Conservation (phyloP, 441 rosid genomes). For the Gossypium schwendimanii region DNA sequence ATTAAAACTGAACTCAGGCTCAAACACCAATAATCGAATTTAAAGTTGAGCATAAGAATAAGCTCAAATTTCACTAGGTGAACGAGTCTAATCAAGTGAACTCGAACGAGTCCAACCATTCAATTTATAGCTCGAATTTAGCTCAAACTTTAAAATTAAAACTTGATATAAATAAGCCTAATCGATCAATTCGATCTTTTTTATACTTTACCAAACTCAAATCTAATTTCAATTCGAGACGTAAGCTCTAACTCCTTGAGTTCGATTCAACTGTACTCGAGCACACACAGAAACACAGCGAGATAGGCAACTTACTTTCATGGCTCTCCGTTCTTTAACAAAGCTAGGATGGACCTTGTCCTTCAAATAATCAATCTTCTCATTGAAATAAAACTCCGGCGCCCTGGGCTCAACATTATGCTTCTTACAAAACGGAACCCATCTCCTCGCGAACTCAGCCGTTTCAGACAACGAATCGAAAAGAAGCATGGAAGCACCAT, state of each 20-base stretch:
- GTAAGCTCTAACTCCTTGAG: background rate
- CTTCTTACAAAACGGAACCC: constrained; percentile 91
- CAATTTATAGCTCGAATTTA: background rate
- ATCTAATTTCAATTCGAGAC: background rate
- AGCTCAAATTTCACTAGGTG: background rate
- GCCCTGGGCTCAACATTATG: constrained; percentile 72
- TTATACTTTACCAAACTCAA: background rate
- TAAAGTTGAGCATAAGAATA: background rate
- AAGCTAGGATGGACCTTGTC: constrained; percentile 83
- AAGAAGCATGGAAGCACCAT: constrained; percentile 91
- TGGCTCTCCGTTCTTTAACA: constrained; percentile 90
- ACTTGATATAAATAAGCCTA: background rate
- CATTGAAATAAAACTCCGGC: constrained; percentile 82
- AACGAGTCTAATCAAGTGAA: background rate
- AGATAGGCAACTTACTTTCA: constrained; percentile 51
- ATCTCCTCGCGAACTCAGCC: constrained; percentile 81
- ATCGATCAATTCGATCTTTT: background rate
- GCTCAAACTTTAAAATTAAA: background rate
- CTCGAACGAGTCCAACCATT: background rate
- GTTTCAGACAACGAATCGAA: constrained; percentile 77
- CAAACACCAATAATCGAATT: background rate
- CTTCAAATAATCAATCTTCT: constrained; percentile 83
- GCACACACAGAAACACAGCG: background rate
- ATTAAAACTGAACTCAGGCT: background rate
- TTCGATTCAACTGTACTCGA: background rate